Evolutionary conservation across 495 filamentous ascomycete species (phyloP).

Genomic region (Penicillium roqueforti): DNA sequence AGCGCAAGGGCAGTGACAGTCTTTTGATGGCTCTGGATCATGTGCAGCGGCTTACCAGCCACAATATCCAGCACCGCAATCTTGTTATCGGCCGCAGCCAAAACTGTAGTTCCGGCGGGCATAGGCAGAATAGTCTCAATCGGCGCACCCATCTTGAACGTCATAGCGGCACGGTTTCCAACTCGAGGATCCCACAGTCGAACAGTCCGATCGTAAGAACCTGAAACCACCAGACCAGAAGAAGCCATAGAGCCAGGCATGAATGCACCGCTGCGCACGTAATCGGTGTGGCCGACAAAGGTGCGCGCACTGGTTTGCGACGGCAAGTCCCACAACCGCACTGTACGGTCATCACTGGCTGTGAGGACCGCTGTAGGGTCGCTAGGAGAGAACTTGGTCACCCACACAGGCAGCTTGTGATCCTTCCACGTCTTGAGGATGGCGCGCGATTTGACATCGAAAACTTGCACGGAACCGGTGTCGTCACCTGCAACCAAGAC

Average conservation of each 20-base stretch:
- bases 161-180: conserved; percentile 66
- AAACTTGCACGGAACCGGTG: conserved; percentile 85
- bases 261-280: conserved; percentile 81
- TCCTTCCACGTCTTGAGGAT: conserved; percentile 95
- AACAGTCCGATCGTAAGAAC: conserved; percentile 92
- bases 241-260: conserved; percentile 70
- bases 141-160: conserved; percentile 85
- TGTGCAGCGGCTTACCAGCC: conserved; percentile 77
- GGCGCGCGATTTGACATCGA: conserved; percentile 81
- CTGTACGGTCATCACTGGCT: conserved; percentile 83
- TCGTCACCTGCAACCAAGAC: conserved; percentile 89
- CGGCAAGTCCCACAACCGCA: conserved; percentile 90
- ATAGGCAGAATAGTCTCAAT: conserved; percentile 84
- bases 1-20: conserved; percentile 79
- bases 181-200: conserved; percentile 87
- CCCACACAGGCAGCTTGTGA: conserved; percentile 93
- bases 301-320: conserved; percentile 66
- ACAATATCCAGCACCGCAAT: conserved; percentile 94
- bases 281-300: conserved; percentile 88
- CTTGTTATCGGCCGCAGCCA: conserved; percentile 80
- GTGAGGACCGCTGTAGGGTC: conserved; percentile 83
- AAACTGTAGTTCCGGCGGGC: conserved; percentile 76
- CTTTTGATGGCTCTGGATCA: conserved; percentile 95
- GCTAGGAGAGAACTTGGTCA: conserved; percentile 79
- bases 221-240: conserved; percentile 72